Percentiles rank a stretch among this genome's conserved stretches.
These are phyloP conservation scores for Begonia loranthoides DNA, from an alignment of 306 rosid species.

Conservation along the genomic window DNA sequence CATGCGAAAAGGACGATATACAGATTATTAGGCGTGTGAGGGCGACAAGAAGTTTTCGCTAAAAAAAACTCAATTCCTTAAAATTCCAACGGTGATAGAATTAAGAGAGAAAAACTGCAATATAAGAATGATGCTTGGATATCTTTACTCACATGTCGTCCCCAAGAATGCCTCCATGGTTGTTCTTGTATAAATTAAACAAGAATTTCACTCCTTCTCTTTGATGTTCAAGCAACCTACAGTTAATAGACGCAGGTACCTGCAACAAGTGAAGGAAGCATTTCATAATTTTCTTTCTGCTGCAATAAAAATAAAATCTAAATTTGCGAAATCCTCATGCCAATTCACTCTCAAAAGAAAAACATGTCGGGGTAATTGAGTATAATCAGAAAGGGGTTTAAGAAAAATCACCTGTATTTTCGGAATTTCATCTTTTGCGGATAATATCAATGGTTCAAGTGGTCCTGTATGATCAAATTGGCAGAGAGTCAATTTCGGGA, in stretches of 20 bases:
- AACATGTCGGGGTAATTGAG: too few relatives aligned
- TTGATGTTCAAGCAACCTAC: conserved; percentile 87
- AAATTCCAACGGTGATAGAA: too few relatives aligned
- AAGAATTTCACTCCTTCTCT: conserved; percentile 72
- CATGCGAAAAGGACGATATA: background rate
- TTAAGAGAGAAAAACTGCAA: too few relatives aligned
- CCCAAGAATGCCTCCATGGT: conserved; percentile 92
- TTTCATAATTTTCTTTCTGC: too few relatives aligned
- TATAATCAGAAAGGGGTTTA: too few relatives aligned
- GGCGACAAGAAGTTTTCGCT: too few relatives aligned
- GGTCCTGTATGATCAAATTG: conserved; percentile 70
- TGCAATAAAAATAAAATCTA: too few relatives aligned
- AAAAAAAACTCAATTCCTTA: too few relatives aligned
- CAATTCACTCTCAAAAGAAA: too few relatives aligned
- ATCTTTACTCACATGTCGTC: conserved; percentile 71
- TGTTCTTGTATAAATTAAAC: conserved; percentile 59
- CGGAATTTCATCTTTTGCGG: conserved; percentile 37
- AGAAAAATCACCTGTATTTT: conserved; percentile 39
- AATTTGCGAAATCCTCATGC: too few relatives aligned
- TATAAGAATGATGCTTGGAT: background rate
- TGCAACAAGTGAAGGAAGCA: conserved; percentile 16
- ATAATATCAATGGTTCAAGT: conserved; percentile 52
- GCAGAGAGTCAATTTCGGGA: conserved; percentile 24
- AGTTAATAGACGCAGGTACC: conserved; percentile 90
- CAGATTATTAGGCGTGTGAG: too few relatives aligned